A percentile compares a stretch with the other conserved stretches of the same genome.
phyloP scores from a whole-genome alignment of 2,329 filamentous ascomycete genomes.

The Cadophora sp. region DNA sequence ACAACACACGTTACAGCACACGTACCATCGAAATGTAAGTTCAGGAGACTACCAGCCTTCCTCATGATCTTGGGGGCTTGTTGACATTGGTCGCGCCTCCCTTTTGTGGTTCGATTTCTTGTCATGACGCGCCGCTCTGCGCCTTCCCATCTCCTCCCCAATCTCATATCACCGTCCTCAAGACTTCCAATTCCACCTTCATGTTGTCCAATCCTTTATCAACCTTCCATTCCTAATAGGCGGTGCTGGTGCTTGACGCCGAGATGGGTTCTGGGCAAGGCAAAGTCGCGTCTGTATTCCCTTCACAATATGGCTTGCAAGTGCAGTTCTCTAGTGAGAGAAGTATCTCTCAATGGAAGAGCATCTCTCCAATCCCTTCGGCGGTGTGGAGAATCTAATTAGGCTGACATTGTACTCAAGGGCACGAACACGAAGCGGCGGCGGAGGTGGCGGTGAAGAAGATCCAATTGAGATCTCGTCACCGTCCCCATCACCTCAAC shows the following conservation, averaged over 20 bases:
- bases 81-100: constrained; percentile 4
- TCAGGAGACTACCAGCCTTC: not conserved
- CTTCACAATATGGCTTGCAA: not conserved
- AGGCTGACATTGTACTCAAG: not conserved
- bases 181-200: not conserved
- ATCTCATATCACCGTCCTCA: not conserved
- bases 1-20: too few relatives aligned
- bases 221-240: not conserved
- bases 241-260: not conserved
- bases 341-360: not conserved
- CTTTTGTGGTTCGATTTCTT: too few relatives aligned
- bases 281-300: not conserved
- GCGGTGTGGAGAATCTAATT: not conserved
- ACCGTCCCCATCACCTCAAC: not conserved
- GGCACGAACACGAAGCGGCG: constrained; percentile 4
- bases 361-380: not conserved
- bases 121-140: not conserved
- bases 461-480: not conserved
- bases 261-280: not conserved
- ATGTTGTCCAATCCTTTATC: not conserved
- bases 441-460: not conserved
- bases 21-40: not conserved
- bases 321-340: not conserved
- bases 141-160: not conserved
- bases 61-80: not conserved